Base-by-base conservation (phyloP, 2,329 filamentous ascomycete genomes). In the Aspergillus nomiae region DNA sequence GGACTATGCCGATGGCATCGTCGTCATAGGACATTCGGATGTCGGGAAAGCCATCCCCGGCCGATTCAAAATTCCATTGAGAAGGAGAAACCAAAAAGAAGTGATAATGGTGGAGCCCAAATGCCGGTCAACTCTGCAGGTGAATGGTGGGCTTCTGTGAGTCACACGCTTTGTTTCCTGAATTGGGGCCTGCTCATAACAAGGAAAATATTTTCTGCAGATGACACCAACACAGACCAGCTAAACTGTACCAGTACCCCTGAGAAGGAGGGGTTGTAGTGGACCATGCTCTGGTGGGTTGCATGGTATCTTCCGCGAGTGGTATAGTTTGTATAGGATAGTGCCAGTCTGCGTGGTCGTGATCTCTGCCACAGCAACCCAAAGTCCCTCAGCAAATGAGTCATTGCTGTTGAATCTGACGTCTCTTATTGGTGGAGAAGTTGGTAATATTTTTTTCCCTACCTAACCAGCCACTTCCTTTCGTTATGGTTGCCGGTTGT, bases 131-230 rank as follows among this genome's bases (percentile, higher is more conserved):
- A 11, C 28, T 6, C 12, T 55, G 51, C 32, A 55, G 51, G 21
- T 32, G 21, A 36, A 9, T 54, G 51, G 51, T 54, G 51, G 51
- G 26, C 21, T 36, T 38, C 51, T 55, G 51, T 38, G 51, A 55
- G 51, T 55, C 51, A 55, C 51, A 55, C 51, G 51, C 32, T 14
- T 55, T 24, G 34, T 38, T 55, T 41, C 51, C 51, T 55, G 4
- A 38, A 55, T 28, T 6, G 32, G 51, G 51, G n/a, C 30, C n/a
- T 36, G 28, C 24, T 30, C 16, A 36, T 14, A 54, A 54, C 4
- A 7, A 36, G n/a, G 24, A n/a, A 36, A 38, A 36, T 36, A 55
- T 55, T 38, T 36, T 38, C 12, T 55, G 51, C 51, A 55, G 30
- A 41, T 55, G 12, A 11, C 10, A 55, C 21, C 51, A 36, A 55